Conservation (phyloP, 306 rosid genomes). For the Morella rubra region DNA sequence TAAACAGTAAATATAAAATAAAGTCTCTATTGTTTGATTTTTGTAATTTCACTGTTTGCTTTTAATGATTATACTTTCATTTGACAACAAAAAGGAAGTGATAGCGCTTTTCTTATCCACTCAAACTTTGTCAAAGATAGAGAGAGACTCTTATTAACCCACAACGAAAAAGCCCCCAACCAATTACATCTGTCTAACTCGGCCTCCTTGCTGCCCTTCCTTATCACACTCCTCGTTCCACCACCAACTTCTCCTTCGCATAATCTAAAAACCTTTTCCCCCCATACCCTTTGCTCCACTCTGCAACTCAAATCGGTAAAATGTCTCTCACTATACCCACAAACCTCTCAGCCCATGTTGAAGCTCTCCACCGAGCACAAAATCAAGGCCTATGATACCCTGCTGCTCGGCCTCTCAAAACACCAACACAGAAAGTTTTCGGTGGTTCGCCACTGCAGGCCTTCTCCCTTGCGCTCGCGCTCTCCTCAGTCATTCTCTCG, state of each 20-base stretch:
- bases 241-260: constrained; percentile 34
- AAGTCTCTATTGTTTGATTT: too few relatives aligned
- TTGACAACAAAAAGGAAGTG: too few relatives aligned
- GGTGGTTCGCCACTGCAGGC: constrained; percentile 52
- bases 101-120: not conserved
- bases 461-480: constrained; percentile 84
- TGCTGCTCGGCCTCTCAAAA: constrained; percentile 37
- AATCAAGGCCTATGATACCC: constrained; percentile 30
- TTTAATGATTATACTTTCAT: too few relatives aligned
- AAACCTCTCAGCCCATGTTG: constrained; percentile 66
- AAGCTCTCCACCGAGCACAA: constrained; percentile 38
- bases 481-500: constrained; percentile 78
- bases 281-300: constrained; percentile 30
- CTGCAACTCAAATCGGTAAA: not conserved
- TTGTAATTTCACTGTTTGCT: too few relatives aligned
- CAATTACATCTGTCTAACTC: constrained; percentile 69
- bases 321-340: constrained; percentile 96
- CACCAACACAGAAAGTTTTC: constrained; percentile 19
- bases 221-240: constrained; percentile 49
- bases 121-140: constrained; percentile 16
- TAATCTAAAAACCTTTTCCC: constrained; percentile 67
- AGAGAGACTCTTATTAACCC: constrained; percentile 28
- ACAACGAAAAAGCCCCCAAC: constrained; percentile 25
- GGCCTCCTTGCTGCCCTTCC: constrained; percentile 47
- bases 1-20: too few relatives aligned